These are phyloP conservation scores for Tuber brumale DNA, from an alignment of 495 filamentous ascomycete genomes.

Conservation along the genomic window DNA sequence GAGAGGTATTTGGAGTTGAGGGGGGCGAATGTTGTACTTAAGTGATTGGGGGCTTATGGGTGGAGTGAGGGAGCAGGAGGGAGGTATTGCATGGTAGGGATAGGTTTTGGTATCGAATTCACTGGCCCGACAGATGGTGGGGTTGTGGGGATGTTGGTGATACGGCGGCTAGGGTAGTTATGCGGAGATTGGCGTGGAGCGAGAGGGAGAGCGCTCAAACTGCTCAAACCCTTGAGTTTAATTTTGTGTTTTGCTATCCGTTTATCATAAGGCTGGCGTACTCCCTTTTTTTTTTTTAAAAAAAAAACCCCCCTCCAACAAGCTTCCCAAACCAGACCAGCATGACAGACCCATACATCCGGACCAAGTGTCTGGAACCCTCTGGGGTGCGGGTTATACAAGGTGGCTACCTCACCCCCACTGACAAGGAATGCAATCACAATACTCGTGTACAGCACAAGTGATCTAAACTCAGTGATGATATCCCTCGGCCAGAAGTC, in stretches of 20 bases:
- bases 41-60: slow-evolving; percentile 47
- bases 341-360: neutral
- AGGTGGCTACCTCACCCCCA: neutral
- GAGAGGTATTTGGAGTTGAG: slow-evolving; percentile 84
- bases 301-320: neutral
- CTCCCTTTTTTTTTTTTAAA: neutral
- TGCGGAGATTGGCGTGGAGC: neutral
- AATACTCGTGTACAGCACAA: neutral
- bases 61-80: neutral
- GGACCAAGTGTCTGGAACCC: neutral
- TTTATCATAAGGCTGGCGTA: neutral
- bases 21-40: slow-evolving; percentile 86
- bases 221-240: neutral
- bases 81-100: neutral
- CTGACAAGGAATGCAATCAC: neutral
- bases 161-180: neutral
- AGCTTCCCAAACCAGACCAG: neutral
- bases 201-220: neutral
- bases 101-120: neutral
- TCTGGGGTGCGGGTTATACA: neutral
- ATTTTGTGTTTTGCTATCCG: neutral
- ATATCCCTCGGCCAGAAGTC: neutral
- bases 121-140: neutral
- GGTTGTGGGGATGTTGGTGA: neutral
- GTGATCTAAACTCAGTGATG: neutral